These are phyloP conservation scores for Pochonia chlamydosporia DNA, from an alignment of 2,329 filamentous ascomycete genomes.

Conservation along the genomic window DNA sequence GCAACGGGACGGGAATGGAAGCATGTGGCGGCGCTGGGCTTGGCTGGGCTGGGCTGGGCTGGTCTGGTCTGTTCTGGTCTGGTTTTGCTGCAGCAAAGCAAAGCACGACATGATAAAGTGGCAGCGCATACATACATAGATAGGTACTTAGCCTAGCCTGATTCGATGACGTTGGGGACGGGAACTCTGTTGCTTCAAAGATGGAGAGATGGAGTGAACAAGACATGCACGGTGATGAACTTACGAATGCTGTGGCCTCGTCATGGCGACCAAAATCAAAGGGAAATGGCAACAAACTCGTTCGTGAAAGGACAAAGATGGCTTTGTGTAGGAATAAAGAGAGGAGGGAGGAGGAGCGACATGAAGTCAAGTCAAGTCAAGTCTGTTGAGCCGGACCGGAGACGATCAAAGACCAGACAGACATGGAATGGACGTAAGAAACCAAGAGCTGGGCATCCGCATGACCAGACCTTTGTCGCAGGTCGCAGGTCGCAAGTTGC, in stretches of 20 bases:
- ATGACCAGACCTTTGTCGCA: neutral
- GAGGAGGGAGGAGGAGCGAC: too few relatives aligned
- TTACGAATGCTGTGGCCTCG: constrained; percentile 28
- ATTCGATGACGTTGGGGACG: constrained; percentile 22
- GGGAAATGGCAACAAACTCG: neutral
- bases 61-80: too few relatives aligned
- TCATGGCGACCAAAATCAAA: constrained; percentile 16
- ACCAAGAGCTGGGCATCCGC: neutral
- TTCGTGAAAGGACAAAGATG: neutral
- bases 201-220: neutral
- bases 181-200: neutral
- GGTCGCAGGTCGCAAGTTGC: too few relatives aligned
- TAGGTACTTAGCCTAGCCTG: constrained; percentile 13
- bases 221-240: constrained; percentile 17
- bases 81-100: too few relatives aligned
- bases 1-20: too few relatives aligned
- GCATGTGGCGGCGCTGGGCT: constrained; percentile 11
- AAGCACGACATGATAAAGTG: constrained; percentile 5
- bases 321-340: neutral
- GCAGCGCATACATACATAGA: too few relatives aligned
- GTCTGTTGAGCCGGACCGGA: neutral
- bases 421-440: neutral
- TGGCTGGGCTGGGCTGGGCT: too few relatives aligned
- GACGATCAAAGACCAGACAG: too few relatives aligned
- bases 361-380: too few relatives aligned